Evolutionary conservation across 306 rosid species (phyloP).

Genomic region (Dalbergia oliveri): DNA sequence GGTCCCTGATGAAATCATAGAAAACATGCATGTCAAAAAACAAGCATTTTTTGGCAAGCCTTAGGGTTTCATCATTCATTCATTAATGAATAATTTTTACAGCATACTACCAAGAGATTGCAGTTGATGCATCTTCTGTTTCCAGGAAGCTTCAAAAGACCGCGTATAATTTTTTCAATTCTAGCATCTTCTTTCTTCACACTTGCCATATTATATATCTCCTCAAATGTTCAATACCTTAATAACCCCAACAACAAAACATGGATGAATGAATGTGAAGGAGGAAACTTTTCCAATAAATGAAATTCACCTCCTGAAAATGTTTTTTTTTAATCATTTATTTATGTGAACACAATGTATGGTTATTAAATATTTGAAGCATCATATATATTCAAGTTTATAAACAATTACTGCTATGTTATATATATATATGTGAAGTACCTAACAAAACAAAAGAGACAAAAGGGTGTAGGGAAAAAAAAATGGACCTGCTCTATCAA

Average conservation of each 20-base stretch:
- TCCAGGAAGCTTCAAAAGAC: slow-evolving; percentile 75
- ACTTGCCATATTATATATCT: slow-evolving; percentile 59
- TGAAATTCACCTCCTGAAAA: too few relatives aligned
- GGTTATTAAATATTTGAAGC: background rate
- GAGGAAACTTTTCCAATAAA: background rate
- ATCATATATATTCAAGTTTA: background rate
- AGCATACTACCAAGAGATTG: slow-evolving; percentile 85
- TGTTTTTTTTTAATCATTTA: too few relatives aligned
- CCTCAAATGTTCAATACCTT: slow-evolving; percentile 41
- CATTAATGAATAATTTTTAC: background rate
- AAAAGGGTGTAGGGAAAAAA: too few relatives aligned
- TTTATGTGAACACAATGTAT: background rate
- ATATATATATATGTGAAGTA: too few relatives aligned
- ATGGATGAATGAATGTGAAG: background rate
- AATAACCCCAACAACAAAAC: slow-evolving; percentile 13
- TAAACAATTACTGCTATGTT: too few relatives aligned
- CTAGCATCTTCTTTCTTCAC: slow-evolving; percentile 74
- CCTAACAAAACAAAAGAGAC: too few relatives aligned
- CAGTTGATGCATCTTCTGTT: slow-evolving; percentile 93
- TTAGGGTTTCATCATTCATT: background rate
- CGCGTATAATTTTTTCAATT: slow-evolving; percentile 69
- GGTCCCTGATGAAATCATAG: slow-evolving; percentile 78
- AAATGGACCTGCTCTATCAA: slow-evolving; percentile 35
- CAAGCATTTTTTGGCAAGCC: background rate
- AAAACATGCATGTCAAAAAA: slow-evolving; percentile 3